Conservation (phyloP, 2,329 filamentous ascomycete species). For the Neofusicoccum cordaticola region DNA sequence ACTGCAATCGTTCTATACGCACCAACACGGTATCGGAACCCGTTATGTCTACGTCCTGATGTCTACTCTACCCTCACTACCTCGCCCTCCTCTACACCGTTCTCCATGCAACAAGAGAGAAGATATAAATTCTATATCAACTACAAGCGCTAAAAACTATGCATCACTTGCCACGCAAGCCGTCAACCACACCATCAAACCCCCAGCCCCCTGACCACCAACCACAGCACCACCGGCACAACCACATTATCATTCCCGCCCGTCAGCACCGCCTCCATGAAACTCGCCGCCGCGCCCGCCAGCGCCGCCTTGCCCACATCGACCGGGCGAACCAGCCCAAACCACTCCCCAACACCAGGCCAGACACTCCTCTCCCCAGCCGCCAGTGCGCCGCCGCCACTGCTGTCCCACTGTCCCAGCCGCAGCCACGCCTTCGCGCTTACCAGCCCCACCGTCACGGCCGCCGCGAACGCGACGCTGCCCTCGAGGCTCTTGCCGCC, state of each 20-base stretch:
- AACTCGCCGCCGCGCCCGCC: slow-evolving; percentile 76
- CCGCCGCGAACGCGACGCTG: slow-evolving; percentile 72
- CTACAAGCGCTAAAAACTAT: not conserved
- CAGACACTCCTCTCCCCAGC: slow-evolving; percentile 42
- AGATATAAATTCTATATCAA: not conserved
- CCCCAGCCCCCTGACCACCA: slow-evolving; percentile 76
- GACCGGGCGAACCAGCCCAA: slow-evolving; percentile 28
- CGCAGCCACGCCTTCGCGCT: slow-evolving; percentile 71
- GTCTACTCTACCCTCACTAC: no score
- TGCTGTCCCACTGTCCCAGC: slow-evolving; percentile 65
- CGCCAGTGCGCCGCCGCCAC: slow-evolving; percentile 16
- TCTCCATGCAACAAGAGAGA: no score
- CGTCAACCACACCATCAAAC: slow-evolving; percentile 29
- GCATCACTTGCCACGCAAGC: not conserved
- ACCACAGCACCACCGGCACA: slow-evolving; percentile 89
- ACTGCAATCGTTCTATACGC: no score
- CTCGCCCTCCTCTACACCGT: no score
- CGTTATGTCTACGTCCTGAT: no score
- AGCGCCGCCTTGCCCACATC: slow-evolving; percentile 57
- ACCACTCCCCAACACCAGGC: slow-evolving; percentile 20
- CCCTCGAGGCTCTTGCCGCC: slow-evolving; percentile 95
- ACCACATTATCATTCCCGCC: slow-evolving; percentile 98
- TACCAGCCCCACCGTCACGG: slow-evolving; percentile 73
- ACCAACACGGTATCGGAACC: no score
- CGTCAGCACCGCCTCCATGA: slow-evolving; percentile 92